Evolutionary conservation across 495 filamentous ascomycete genomes (phyloP).

Genomic region (Hypoxylon intermedium): DNA sequence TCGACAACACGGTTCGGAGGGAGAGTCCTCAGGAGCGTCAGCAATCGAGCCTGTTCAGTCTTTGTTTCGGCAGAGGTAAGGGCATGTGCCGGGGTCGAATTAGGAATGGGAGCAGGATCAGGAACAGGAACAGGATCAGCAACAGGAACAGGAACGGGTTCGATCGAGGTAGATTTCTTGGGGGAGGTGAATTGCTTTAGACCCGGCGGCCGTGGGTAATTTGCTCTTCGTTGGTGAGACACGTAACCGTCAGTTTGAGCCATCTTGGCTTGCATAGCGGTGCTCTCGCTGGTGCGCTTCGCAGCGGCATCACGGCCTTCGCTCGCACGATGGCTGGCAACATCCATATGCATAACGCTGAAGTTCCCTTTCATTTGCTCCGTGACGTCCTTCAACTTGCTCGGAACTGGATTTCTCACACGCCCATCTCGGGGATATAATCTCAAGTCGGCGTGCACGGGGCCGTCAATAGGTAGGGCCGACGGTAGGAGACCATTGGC

Average conservation of each 20-base stretch:
- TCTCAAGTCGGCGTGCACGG: constrained; percentile 38
- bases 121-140: too few species aligned
- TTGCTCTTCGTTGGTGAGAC: constrained; percentile 53
- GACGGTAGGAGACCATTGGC: constrained; percentile 38
- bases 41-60: constrained; percentile 60
- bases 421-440: constrained; percentile 56
- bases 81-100: constrained; percentile 27
- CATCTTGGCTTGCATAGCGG: constrained; percentile 57
- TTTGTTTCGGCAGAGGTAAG: constrained; percentile 59
- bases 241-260: constrained; percentile 60
- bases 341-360: constrained; percentile 64
- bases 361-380: constrained; percentile 65
- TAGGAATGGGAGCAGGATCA: constrained; percentile 15
- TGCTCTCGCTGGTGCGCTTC: constrained; percentile 64
- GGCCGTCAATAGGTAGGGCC: constrained; percentile 38
- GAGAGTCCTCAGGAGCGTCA: constrained; percentile 60
- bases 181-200: constrained; percentile 43
- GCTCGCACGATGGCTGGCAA: constrained; percentile 52
- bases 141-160: constrained; percentile 19
- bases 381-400: constrained; percentile 64
- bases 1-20: constrained; percentile 62
- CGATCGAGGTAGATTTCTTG: constrained; percentile 36
- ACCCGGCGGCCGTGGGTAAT: constrained; percentile 44
- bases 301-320: constrained; percentile 58
- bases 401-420: constrained; percentile 63